Evolutionary conservation across 2,329 filamentous ascomycete species (phyloP).

Genomic region (Harringtonia lauricola): DNA sequence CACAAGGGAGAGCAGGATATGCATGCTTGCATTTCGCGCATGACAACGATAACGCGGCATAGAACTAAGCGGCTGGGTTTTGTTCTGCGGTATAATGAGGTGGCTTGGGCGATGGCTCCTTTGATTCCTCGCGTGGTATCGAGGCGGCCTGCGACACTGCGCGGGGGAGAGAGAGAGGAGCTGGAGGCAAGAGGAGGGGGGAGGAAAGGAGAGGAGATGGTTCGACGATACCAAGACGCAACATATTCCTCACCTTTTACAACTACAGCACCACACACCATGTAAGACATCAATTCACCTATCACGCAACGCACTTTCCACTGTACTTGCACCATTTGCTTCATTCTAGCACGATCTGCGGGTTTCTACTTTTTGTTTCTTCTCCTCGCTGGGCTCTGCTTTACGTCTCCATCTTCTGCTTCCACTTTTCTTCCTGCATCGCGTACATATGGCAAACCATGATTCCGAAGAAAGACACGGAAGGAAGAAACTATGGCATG

Average conservation of each 20-base stretch:
- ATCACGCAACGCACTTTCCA: background rate
- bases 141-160: background rate
- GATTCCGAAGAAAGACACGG: too few relatives aligned
- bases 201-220: background rate
- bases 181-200: background rate
- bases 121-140: background rate
- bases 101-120: background rate
- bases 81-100: conserved; percentile 3
- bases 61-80: background rate
- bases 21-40: background rate
- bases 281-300: background rate
- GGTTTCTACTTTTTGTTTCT: background rate
- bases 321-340: background rate
- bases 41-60: background rate
- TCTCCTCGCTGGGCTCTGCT: background rate
- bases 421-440: too few relatives aligned
- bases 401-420: too few relatives aligned
- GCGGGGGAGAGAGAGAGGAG: background rate
- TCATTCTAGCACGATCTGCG: background rate
- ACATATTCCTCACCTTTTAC: conserved; percentile 1
- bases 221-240: conserved; percentile 8
- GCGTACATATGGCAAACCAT: too few relatives aligned
- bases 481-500: too few relatives aligned
- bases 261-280: background rate
- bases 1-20: background rate